Evolutionary conservation across 2,329 filamentous ascomycete genomes (phyloP).

Genomic region (Aspergillus pseudoviridinutans): DNA sequence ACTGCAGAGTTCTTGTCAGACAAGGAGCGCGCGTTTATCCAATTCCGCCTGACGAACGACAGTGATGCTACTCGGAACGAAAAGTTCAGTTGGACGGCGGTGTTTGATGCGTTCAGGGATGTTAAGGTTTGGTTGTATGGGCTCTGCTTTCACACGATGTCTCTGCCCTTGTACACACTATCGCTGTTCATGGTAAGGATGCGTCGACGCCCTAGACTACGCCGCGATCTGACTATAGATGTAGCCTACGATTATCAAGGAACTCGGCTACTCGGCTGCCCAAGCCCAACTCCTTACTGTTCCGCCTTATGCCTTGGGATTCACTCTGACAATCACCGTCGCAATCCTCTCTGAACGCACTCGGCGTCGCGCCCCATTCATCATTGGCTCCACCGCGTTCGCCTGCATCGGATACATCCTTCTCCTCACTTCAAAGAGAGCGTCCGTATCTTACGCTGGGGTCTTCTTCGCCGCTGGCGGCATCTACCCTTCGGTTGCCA

Average conservation of each 20-base stretch:
- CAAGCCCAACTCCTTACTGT: constrained; percentile 55
- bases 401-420: constrained; percentile 61
- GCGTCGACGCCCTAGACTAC: not conserved
- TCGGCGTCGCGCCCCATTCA: constrained; percentile 58
- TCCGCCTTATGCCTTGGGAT: constrained; percentile 62
- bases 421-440: constrained; percentile 50
- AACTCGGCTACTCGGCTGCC: constrained; percentile 39
- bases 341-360: constrained; percentile 59
- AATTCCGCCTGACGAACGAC: constrained; percentile 61
- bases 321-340: constrained; percentile 54
- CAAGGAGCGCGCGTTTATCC: constrained; percentile 57
- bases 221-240: not conserved
- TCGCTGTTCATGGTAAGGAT: constrained; percentile 33
- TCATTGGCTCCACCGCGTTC: constrained; percentile 55
- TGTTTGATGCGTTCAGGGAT: constrained; percentile 60
- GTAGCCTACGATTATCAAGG: constrained; percentile 42
- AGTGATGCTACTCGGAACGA: constrained; percentile 68
- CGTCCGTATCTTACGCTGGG: constrained; percentile 57
- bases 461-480: constrained; percentile 63
- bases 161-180: constrained; percentile 50
- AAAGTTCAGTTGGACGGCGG: constrained; percentile 64
- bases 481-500: constrained; percentile 62
- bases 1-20: constrained; percentile 40
- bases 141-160: constrained; percentile 68
- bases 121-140: constrained; percentile 71